These are phyloP conservation scores for Sarocladiaceae sp. DNA, from an alignment of 2,329 filamentous ascomycete genomes.

Conservation along the genomic window DNA sequence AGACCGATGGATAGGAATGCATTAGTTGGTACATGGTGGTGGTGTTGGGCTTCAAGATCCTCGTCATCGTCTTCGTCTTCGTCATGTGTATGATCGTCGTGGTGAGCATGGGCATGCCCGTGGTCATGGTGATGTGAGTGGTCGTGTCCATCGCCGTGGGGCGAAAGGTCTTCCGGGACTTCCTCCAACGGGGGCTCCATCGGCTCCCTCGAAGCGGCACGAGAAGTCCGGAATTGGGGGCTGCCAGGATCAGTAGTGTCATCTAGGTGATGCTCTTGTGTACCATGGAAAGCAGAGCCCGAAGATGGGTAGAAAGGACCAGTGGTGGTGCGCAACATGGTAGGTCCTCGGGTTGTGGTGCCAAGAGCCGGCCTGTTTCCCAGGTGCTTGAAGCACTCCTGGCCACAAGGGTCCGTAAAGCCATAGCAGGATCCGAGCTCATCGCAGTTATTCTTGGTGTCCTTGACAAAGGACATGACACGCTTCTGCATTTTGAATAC, in stretches of 20 bases:
- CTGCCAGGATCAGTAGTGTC: slow-evolving; percentile 21
- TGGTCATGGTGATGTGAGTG: slow-evolving; percentile 15
- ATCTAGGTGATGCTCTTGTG: slow-evolving; percentile 17
- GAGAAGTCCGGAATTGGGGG: slow-evolving; percentile 28
- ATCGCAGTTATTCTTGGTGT: slow-evolving; percentile 58
- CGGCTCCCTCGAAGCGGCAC: slow-evolving; percentile 33
- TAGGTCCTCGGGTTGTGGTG: slow-evolving; percentile 23
- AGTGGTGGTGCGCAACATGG: slow-evolving; percentile 36
- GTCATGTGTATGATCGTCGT: slow-evolving; percentile 13
- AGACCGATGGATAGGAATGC: slow-evolving; percentile 92
- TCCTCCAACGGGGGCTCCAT: slow-evolving; percentile 12
- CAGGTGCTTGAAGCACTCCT: slow-evolving; percentile 58
- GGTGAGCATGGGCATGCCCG: slow-evolving; percentile 14
- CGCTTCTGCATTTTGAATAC: slow-evolving; percentile 48
- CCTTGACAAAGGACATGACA: slow-evolving; percentile 59
- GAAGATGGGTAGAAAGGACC: slow-evolving; percentile 23
- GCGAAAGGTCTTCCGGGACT: slow-evolving; percentile 8
- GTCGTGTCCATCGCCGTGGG: slow-evolving; percentile 11
- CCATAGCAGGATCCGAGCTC: slow-evolving; percentile 55
- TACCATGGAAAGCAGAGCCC: slow-evolving; percentile 20
- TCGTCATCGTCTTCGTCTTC: slow-evolving; percentile 22
- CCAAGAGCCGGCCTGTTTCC: slow-evolving; percentile 24
- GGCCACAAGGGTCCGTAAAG: slow-evolving; percentile 59
- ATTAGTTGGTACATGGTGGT: slow-evolving; percentile 93
- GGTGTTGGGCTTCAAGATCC: slow-evolving; percentile 57